Evolutionary conservation across 371 early-diverging fungal species (phyloP), one percentile per base, ranked within the genome.

Genomic region (Mortierella sp.): DNA sequence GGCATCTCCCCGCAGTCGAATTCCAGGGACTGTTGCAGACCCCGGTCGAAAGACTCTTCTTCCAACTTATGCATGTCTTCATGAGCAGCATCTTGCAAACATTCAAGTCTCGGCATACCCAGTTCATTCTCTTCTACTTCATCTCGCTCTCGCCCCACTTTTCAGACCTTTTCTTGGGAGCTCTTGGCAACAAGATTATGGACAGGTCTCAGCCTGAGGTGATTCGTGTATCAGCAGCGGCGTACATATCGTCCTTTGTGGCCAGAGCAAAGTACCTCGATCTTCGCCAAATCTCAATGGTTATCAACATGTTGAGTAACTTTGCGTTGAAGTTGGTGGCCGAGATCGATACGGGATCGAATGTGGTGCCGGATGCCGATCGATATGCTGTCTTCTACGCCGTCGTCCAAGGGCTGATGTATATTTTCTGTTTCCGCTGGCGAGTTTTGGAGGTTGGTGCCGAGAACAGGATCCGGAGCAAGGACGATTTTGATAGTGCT

Each of bases 351-450:
- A 82, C 75, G 21, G 75, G 74, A 16, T 73, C 88, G 0, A 77
- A 80, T 11, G 70, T 85, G 5, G 61, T 80, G 37, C 88, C 90
- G 0, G 93, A 95, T 74, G 88, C 91, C 16, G 89, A 90, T 73
- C 90, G 92, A 48, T 91, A 95, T 74, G 90, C 92, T 10, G 93
- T 95, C 34, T 97, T 99, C 76, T 98, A 98, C 81, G 91, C 96
- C 1, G 94, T 92, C n/a, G 93, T 96, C 11, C 98, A 98, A 82
- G 96, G 97, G 0, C 84, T 95, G 57, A 89, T 99, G 82, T 99
- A 98, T 82, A 93, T 97, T 11, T 98, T 98, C 71, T 98, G 97
- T 85, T 98, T 96, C 90, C 93, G 97, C n/a, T 97, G 97, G 97
- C 91, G 92, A 54, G 94, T 96, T 72, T 87, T 96, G 59, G 80